These are phyloP conservation scores for Iberis pinnata DNA, from an alignment of 345 rosid genomes.

Conservation along the genomic window DNA sequence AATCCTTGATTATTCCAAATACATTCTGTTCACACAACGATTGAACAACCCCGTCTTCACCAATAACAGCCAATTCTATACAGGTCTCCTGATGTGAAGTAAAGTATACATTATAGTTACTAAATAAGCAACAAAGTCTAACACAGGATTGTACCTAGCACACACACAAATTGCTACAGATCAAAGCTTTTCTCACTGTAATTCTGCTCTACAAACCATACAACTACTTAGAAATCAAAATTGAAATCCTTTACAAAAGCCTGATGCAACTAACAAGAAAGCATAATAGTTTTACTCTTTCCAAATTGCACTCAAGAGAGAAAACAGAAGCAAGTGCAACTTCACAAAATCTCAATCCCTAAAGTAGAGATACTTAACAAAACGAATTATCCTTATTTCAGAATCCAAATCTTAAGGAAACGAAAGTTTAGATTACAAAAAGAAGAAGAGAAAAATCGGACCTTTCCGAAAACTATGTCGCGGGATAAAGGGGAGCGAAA, in stretches of 20 bases:
- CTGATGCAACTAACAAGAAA: conserved; percentile 12
- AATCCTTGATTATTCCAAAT: conserved; percentile 84
- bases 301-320: conserved; percentile 9
- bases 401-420: conserved; percentile 3
- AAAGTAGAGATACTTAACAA: background rate
- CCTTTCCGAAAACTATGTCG: conserved; percentile 94
- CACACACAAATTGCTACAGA: conserved; percentile 3
- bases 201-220: background rate
- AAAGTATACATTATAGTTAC: conserved; percentile 5
- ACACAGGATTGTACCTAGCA: conserved; percentile 1
- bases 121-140: background rate
- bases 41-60: conserved; percentile 67
- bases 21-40: conserved; percentile 81
- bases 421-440: background rate
- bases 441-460: conserved; percentile 13
- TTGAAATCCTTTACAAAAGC: background rate
- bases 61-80: conserved; percentile 70
- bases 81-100: conserved; percentile 67
- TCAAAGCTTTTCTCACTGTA: background rate
- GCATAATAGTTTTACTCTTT: conserved; percentile 1
- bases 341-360: conserved; percentile 24
- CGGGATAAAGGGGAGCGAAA: conserved; percentile 57
- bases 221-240: background rate
- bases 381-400: background rate
- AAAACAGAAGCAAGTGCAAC: conserved; percentile 10